Percentiles rank a stretch among this genome's conserved stretches.
Conservation (phyloP, 495 filamentous ascomycete genomes). For the Penicillium steckii region DNA sequence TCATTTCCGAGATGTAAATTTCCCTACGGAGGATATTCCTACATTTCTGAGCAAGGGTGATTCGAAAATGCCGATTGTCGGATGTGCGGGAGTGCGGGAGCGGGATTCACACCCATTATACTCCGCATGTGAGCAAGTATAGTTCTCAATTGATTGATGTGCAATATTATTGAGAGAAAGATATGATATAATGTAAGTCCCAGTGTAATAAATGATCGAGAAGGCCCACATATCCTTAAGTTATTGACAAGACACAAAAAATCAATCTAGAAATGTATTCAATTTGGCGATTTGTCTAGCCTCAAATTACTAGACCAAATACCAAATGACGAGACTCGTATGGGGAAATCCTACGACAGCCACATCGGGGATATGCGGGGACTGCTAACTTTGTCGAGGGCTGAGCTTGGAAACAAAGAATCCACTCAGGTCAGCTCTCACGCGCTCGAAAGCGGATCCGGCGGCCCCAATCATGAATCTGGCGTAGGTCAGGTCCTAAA, state of each 20-base stretch:
- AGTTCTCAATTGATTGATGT: too few species aligned
- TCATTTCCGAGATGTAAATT: background rate
- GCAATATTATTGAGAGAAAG: too few species aligned
- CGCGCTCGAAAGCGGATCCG: constrained; percentile 1
- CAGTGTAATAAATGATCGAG: too few species aligned
- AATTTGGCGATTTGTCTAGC: too few species aligned
- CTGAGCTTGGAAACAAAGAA: constrained; percentile 2
- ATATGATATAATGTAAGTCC: too few species aligned
- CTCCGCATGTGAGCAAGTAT: too few species aligned
- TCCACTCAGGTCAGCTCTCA: constrained; percentile 1
- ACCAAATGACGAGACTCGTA: background rate
- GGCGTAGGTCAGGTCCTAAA: constrained; percentile 16
- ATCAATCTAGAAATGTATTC: too few species aligned
- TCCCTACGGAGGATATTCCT: background rate
- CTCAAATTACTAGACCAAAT: background rate
- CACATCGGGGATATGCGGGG: background rate
- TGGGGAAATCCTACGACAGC: background rate
- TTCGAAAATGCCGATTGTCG: background rate
- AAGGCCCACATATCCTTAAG: too few species aligned
- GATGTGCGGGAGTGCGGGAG: background rate
- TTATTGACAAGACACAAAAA: too few species aligned
- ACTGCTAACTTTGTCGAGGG: background rate
- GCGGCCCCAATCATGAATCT: constrained; percentile 16
- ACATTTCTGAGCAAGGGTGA: background rate
- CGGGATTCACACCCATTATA: too few species aligned